phyloP scores from a whole-genome alignment of 257 asterid species.

The Cruciata laevipes region DNA sequence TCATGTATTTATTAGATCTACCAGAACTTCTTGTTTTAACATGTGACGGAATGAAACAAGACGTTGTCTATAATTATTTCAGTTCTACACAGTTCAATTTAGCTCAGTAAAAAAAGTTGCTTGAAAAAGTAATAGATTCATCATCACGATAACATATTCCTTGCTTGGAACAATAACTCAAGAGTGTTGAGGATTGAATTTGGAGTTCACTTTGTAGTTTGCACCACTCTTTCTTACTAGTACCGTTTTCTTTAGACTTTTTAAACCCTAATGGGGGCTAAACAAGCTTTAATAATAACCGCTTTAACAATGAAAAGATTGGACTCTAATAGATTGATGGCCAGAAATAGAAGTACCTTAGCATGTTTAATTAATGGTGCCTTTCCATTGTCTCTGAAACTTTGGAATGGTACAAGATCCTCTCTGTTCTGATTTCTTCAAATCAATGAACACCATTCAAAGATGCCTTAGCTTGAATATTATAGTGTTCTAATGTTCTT shows the following conservation, averaged over 20 bases:
- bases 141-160: background rate
- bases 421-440: constrained; percentile 1
- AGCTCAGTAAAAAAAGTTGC: too few relatives aligned
- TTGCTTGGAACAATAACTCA: background rate
- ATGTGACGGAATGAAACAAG: too few relatives aligned
- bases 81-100: too few relatives aligned
- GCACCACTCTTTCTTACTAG: background rate
- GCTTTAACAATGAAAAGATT: background rate
- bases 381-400: constrained; percentile 1
- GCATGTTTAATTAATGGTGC: background rate
- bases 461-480: constrained; percentile 10
- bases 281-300: background rate
- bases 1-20: too few relatives aligned
- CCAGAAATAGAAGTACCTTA: background rate
- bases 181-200: background rate
- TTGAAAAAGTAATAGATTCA: background rate
- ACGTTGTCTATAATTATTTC: too few relatives aligned
- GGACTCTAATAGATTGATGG: background rate
- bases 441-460: constrained; percentile 15
- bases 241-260: background rate
- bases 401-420: constrained; percentile 14
- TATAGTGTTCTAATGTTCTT: background rate
- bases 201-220: background rate
- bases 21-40: too few relatives aligned
- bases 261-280: background rate